These are phyloP conservation scores for Clathrospora elynae DNA, from an alignment of 2,329 filamentous ascomycete species.

Conservation along the genomic window DNA sequence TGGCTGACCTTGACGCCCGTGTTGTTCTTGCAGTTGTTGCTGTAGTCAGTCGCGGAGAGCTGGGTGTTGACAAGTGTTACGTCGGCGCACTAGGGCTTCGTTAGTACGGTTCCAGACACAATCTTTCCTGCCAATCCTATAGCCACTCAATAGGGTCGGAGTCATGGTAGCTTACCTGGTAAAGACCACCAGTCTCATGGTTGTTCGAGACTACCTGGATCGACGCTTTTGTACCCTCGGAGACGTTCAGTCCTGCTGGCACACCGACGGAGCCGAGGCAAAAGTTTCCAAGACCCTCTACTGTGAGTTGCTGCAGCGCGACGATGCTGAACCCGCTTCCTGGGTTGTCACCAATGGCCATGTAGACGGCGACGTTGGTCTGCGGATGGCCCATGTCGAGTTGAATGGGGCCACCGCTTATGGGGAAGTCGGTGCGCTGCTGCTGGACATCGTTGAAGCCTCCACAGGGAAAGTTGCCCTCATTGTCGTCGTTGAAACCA, in stretches of 20 bases:
- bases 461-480: conserved; percentile 57
- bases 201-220: conserved; percentile 72
- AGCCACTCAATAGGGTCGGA: background rate
- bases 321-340: conserved; percentile 71
- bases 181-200: conserved; percentile 64
- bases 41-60: conserved; percentile 51
- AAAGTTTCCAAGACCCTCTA: conserved; percentile 66
- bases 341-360: conserved; percentile 59
- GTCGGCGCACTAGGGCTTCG: conserved; percentile 66
- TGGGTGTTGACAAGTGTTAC: conserved; percentile 66
- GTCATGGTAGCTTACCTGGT: conserved; percentile 57
- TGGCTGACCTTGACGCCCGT: conserved; percentile 58
- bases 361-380: conserved; percentile 58
- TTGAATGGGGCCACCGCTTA: conserved; percentile 57
- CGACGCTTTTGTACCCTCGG: conserved; percentile 66
- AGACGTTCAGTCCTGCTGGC: conserved; percentile 57
- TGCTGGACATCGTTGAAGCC: conserved; percentile 52
- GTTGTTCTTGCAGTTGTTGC: conserved; percentile 62
- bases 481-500: conserved; percentile 56
- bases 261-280: conserved; percentile 67
- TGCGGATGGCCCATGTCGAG: conserved; percentile 59
- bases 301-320: conserved; percentile 65
- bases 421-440: conserved; percentile 57
- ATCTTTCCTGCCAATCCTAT: too few species aligned
- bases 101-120: background rate